Conservation (phyloP, 75 land plant genomes). For the Cupressus sempervirens region DNA sequence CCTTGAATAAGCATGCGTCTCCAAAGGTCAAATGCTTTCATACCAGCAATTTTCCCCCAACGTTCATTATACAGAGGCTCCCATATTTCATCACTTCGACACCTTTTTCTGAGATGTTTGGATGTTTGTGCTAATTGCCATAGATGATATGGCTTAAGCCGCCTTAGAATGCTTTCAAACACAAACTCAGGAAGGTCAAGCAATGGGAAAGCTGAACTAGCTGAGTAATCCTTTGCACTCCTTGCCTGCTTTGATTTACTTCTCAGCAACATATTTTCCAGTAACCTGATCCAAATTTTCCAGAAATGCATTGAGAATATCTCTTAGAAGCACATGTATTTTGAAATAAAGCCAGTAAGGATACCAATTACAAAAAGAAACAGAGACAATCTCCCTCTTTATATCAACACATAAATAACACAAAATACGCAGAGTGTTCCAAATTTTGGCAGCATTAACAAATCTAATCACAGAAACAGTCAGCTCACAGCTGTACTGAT, state of each 20-base stretch:
- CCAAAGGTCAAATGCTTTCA: slow-evolving; percentile 36
- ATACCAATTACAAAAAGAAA: not conserved
- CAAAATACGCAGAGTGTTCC: not conserved
- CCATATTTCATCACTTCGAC: slow-evolving; percentile 45
- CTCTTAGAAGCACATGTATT: not conserved
- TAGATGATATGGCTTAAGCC: slow-evolving; percentile 23
- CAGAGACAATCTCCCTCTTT: not conserved
- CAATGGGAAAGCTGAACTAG: slow-evolving; percentile 5
- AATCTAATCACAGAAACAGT: not conserved
- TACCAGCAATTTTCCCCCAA: slow-evolving; percentile 33
- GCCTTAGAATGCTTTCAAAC: slow-evolving; percentile 28
- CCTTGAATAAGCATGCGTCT: not conserved
- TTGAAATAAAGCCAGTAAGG: not conserved
- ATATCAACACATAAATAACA: not conserved
- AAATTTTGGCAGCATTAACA: not conserved
- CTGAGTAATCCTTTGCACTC: slow-evolving; percentile 12
- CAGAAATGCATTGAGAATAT: not conserved
- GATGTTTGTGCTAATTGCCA: slow-evolving; percentile 31
- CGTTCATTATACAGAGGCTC: slow-evolving; percentile 23
- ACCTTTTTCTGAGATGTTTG: slow-evolving; percentile 24
- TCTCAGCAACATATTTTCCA: slow-evolving; percentile 2
- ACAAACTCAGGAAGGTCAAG: slow-evolving; percentile 46
- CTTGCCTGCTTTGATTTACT: slow-evolving; percentile 18
- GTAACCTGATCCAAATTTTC: not conserved
- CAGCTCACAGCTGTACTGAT: not conserved